phyloP scores from a whole-genome alignment of 352 stramenopile genomes.

The Phytophthora parvispora region DNA sequence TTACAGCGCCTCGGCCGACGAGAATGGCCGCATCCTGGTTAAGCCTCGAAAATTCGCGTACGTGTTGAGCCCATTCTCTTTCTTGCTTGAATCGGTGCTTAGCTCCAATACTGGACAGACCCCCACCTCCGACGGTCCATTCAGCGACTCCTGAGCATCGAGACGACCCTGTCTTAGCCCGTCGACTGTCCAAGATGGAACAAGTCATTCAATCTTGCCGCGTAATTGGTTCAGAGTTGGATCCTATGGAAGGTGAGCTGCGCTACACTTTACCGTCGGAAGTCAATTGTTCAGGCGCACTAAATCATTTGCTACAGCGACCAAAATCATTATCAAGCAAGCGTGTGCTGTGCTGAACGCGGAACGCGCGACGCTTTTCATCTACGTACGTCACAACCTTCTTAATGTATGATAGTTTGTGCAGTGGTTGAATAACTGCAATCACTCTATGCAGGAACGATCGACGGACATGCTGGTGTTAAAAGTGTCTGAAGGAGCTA shows the following conservation, averaged over 20 bases:
- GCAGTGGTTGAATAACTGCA: neutral
- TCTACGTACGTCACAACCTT: constrained; percentile 56
- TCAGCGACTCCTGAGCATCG: constrained; percentile 6
- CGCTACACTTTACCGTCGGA: neutral
- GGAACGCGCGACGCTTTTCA: constrained; percentile 93
- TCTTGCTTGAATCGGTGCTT: neutral
- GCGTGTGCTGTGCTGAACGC: constrained; percentile 90
- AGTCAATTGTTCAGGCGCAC: neutral
- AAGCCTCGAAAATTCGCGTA: constrained; percentile 76
- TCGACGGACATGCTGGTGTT: constrained; percentile 85
- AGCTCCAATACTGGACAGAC: constrained; percentile 1
- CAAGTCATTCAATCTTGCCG: constrained; percentile 85
- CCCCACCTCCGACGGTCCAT: constrained; percentile 1
- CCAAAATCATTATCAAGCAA: constrained; percentile 89
- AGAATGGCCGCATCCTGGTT: constrained; percentile 85
- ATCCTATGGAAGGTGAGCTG: constrained; percentile 72
- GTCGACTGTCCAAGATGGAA: constrained; percentile 74
- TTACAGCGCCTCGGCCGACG: constrained; percentile 77
- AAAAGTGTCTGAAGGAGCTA: constrained; percentile 87
- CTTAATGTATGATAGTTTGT: neutral
- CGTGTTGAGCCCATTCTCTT: neutral
- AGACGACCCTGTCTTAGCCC: constrained; percentile 57
- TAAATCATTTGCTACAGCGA: constrained; percentile 50
- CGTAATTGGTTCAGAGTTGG: constrained; percentile 82
- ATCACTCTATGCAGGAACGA: constrained; percentile 55